phyloP scores from a whole-genome alignment of 2,329 filamentous ascomycete species.

The Colletotrichum euphorbiae region DNA sequence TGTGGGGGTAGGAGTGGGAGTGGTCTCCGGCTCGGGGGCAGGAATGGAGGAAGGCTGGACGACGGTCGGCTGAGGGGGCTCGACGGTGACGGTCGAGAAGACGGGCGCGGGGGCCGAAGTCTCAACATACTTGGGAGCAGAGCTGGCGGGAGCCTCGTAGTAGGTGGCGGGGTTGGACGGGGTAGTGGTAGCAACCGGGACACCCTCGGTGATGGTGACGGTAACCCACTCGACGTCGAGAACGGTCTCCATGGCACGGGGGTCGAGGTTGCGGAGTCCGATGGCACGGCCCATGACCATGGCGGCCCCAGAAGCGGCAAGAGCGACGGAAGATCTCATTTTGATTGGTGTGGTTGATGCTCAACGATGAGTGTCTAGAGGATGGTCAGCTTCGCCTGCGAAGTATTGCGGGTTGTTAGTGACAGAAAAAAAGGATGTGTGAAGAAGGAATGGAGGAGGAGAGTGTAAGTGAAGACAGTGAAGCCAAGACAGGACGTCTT shows the following conservation, averaged over 20 bases:
- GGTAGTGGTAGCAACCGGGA: conserved; percentile 40
- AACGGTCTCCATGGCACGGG: conserved; percentile 55
- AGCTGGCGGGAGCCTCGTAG: conserved; percentile 35
- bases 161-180: conserved; percentile 33
- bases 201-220: conserved; percentile 57
- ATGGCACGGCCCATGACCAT: conserved; percentile 60
- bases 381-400: conserved; percentile 40
- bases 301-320: conserved; percentile 59
- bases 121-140: conserved; percentile 22
- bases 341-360: conserved; percentile 43
- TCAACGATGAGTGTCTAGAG: conserved; percentile 33
- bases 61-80: conserved; percentile 42
- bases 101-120: conserved; percentile 31
- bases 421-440: not conserved
- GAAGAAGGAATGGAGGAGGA: not conserved
- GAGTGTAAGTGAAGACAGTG: conserved; percentile 2
- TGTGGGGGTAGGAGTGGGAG: conserved; percentile 27
- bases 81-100: conserved; percentile 32
- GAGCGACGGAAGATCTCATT: conserved; percentile 63
- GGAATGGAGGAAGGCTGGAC: conserved; percentile 41
- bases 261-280: conserved; percentile 49
- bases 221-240: conserved; percentile 56
- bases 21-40: conserved; percentile 35
- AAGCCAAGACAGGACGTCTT: conserved; percentile 4
- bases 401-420: conserved; percentile 16